Base-by-base conservation (phyloP, 2,329 filamentous ascomycete genomes). In the Diaporthe citriasiana region DNA sequence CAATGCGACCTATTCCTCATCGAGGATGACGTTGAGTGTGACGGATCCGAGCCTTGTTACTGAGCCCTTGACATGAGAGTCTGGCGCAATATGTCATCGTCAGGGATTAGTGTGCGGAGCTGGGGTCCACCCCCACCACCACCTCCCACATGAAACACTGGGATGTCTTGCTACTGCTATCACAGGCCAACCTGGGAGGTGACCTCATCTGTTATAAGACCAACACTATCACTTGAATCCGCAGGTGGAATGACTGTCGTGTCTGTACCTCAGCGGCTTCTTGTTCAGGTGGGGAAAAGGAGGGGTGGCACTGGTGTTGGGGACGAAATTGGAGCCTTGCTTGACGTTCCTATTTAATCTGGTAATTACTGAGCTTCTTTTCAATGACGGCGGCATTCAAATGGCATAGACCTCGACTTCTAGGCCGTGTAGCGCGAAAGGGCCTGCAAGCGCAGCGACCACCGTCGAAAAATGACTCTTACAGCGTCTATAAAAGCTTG, bases 1-100 rank as follows among this genome's bases (percentile, higher is more conserved):
- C 12, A 17, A 25, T 15, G 12, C 59, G n/a, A n/a, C 38, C n/a
- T 38, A 47, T n/a, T 47, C 17, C 45, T 25, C n/a, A 1, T 66
- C 19, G 33, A 9, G 27, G 47, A 73, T 73, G 72, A 73, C 72
- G 72, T 73, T 53, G 66, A 63, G 38, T 40, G 38, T 66, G 57
- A 60, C 22, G 59, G 47, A 25, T 50, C n/a, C 19, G 53, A 45
- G 45, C 65, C 72, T 33, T 73, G 65, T 45, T 73, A 45, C n/a
- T 17, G 47, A 33, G 45, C 22, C 19, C 25, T 55, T 51, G 65
- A 33, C 30, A 33, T 63, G 47, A 42, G 51, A 38, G 35, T 38
- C 35, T 51, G 68, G 55, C 17, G n/a, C 19, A 50, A 55, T 65
- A 73, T 73, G 72, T 73, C 72, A 73, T 73, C 38, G 66, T 27